Conservation (phyloP, 192 early-diverging fungal genomes). For the Bifiguratus adelaidae region DNA sequence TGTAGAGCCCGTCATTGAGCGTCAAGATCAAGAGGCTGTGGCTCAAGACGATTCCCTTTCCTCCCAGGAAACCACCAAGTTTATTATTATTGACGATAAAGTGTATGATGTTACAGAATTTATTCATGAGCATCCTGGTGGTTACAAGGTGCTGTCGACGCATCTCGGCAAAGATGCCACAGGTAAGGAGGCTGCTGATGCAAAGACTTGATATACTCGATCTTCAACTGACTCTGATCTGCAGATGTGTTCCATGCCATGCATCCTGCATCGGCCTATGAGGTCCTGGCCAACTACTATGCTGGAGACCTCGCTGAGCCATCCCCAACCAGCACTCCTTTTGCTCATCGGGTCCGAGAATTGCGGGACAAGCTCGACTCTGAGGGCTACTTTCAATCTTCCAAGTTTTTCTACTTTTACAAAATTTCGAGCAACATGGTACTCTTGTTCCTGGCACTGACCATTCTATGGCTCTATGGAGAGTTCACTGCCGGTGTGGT, state of each 20-base stretch:
- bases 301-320: constrained; percentile 50
- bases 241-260: constrained; percentile 68
- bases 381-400: constrained; percentile 50
- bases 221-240: background rate
- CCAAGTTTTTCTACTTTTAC: constrained; percentile 56
- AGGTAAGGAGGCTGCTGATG: constrained; percentile 21
- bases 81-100: constrained; percentile 66
- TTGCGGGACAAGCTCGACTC: constrained; percentile 36
- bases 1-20: too few species aligned
- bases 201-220: background rate
- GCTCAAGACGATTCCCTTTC: too few species aligned
- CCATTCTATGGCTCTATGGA: constrained; percentile 37
- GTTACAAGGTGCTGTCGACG: constrained; percentile 53
- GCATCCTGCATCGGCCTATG: constrained; percentile 53
- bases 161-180: constrained; percentile 65
- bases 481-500: constrained; percentile 42
- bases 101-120: constrained; percentile 77
- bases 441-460: constrained; percentile 32
- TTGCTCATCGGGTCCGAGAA: constrained; percentile 50
- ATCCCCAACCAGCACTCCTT: constrained; percentile 33
- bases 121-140: constrained; percentile 66
- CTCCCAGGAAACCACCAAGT: too few species aligned
- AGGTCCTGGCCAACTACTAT: constrained; percentile 63
- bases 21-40: too few species aligned
- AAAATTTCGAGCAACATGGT: constrained; percentile 46